phyloP scores from a whole-genome alignment of 176 grass and related monocot genomes.

The Aechmea fasciata region DNA sequence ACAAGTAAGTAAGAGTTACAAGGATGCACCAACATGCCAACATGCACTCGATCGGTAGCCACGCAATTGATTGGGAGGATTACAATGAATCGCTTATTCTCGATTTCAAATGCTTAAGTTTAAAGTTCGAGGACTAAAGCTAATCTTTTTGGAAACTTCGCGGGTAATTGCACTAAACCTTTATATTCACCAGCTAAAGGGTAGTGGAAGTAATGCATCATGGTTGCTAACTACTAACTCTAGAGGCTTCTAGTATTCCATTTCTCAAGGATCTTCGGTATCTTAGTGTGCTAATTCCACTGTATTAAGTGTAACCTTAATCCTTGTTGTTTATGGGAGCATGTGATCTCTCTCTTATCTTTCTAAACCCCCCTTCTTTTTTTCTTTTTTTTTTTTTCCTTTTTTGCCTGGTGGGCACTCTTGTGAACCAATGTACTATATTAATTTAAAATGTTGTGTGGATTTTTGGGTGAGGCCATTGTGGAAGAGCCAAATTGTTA shows the following conservation, averaged over 20 bases:
- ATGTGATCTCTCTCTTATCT: neutral
- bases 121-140: neutral
- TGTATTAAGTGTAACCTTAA: conserved; percentile 1
- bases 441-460: conserved; percentile 15
- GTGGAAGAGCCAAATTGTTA: conserved; percentile 30
- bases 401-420: neutral
- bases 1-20: too few relatives aligned
- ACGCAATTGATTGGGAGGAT: too few relatives aligned
- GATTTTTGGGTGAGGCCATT: conserved; percentile 16
- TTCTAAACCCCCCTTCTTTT: neutral
- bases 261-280: conserved; percentile 24
- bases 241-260: conserved; percentile 22
- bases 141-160: neutral
- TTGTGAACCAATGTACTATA: conserved; percentile 30
- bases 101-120: too few relatives aligned
- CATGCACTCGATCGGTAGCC: too few relatives aligned
- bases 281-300: conserved; percentile 12
- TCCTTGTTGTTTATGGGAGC: conserved; percentile 8
- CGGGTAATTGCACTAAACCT: neutral
- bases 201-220: conserved; percentile 16
- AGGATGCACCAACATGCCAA: too few relatives aligned
- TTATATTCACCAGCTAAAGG: neutral
- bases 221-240: conserved; percentile 44
- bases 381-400: neutral
- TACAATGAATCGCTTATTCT: too few relatives aligned